Percentiles rank a stretch among this genome's conserved stretches.
These are phyloP conservation scores for Thymus quinquecostatus DNA, from an alignment of 257 asterid genomes.

Conservation along the genomic window DNA sequence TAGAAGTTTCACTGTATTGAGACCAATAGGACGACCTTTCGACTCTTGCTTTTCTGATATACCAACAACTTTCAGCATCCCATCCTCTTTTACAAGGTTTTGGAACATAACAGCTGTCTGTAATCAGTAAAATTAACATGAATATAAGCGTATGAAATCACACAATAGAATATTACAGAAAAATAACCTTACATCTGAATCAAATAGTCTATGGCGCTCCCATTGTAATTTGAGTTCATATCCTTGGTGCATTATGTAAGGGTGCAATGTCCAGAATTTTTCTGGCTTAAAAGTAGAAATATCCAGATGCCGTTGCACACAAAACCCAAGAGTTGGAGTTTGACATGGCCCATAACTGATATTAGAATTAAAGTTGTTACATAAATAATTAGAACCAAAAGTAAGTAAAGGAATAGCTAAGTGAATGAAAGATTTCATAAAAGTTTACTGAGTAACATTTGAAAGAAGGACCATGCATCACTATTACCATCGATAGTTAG, in stretches of 20 bases:
- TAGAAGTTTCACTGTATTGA: slow-evolving; percentile 90
- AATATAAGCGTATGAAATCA: slow-evolving; percentile 30
- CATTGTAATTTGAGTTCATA: slow-evolving; percentile 86
- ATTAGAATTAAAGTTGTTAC: slow-evolving; percentile 29
- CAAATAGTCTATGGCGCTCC: slow-evolving; percentile 83
- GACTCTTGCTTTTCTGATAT: slow-evolving; percentile 74
- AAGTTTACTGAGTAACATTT: no score
- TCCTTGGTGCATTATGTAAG: slow-evolving; percentile 69
- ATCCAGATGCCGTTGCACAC: slow-evolving; percentile 87
- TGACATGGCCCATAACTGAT: slow-evolving; percentile 96
- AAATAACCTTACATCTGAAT: slow-evolving; percentile 65
- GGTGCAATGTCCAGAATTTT: slow-evolving; percentile 80
- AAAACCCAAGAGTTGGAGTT: slow-evolving; percentile 93
- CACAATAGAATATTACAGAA: slow-evolving; percentile 2
- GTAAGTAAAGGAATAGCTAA: neutral
- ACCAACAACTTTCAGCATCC: slow-evolving; percentile 57
- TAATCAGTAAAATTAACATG: slow-evolving; percentile 27
- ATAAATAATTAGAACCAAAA: slow-evolving; percentile 19
- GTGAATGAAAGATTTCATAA: neutral
- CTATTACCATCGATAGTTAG: no score
- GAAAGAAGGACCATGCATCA: no score
- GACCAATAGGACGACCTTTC: slow-evolving; percentile 84
- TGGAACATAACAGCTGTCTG: slow-evolving; percentile 78
- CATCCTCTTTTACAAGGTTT: slow-evolving; percentile 61
- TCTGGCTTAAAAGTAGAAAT: slow-evolving; percentile 84